A percentile compares a stretch with the other conserved stretches of the same genome.
These are phyloP conservation scores for Solanum sparsipilum DNA, from an alignment of 257 asterid genomes.

Conservation along the genomic window DNA sequence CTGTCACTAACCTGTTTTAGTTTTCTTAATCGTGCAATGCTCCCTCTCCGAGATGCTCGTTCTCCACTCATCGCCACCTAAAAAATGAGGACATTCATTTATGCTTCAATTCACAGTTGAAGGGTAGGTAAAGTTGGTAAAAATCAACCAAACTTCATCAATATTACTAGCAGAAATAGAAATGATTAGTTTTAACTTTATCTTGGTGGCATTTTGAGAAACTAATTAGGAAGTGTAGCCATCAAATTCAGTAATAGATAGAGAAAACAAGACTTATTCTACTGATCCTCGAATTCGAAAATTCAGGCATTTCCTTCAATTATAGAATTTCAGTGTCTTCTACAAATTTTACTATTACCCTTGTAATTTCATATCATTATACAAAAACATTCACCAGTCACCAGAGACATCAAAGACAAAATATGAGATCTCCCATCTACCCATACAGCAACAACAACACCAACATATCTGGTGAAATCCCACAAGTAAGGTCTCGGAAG, in stretches of 20 bases:
- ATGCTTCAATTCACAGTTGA: constrained; percentile 12
- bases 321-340: background rate
- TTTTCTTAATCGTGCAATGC: constrained; percentile 65
- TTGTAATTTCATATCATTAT: background rate
- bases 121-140: background rate
- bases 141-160: background rate
- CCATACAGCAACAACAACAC: background rate
- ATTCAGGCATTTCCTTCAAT: background rate
- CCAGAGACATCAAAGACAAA: background rate
- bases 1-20: constrained; percentile 50
- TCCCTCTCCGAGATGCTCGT: constrained; percentile 83
- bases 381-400: background rate
- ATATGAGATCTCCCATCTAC: background rate
- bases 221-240: background rate
- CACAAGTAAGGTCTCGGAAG: background rate
- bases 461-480: background rate
- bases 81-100: constrained; percentile 2
- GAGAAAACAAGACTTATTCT: background rate
- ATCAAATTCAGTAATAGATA: background rate
- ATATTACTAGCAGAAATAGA: background rate
- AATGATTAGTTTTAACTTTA: background rate
- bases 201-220: background rate
- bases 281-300: background rate
- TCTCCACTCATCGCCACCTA: constrained; percentile 79
- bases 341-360: background rate